A percentile compares a stretch with the other conserved stretches of the same genome.
These are phyloP conservation scores for Beauveria brongniartii DNA, from an alignment of 2,329 filamentous ascomycete genomes.

Conservation along the genomic window DNA sequence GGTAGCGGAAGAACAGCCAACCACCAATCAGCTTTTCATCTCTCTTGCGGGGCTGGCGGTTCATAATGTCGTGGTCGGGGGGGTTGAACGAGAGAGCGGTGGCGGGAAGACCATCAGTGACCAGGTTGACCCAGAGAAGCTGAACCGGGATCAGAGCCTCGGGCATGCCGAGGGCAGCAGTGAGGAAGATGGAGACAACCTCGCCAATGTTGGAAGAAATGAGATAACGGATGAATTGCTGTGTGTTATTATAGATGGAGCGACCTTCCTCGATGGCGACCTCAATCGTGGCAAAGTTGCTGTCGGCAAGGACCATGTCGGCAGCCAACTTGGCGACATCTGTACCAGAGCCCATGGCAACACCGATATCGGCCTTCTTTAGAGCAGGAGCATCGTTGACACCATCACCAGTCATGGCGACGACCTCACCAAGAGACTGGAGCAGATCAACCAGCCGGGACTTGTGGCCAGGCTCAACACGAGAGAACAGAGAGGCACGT, in stretches of 20 bases:
- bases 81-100: conserved; percentile 98
- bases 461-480: conserved; percentile 93
- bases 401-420: conserved; percentile 98
- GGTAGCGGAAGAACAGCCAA: conserved; percentile 96
- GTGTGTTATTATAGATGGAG: conserved; percentile 99
- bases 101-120: conserved; percentile 92
- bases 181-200: conserved; percentile 97
- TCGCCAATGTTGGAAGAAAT: conserved; percentile 99
- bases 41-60: conserved; percentile 78
- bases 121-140: conserved; percentile 96
- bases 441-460: conserved; percentile 95
- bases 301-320: conserved; percentile 97
- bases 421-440: conserved; percentile 85
- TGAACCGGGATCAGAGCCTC: conserved; percentile 96
- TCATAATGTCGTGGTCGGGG: conserved; percentile 98
- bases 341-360: conserved; percentile 96
- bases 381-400: conserved; percentile 96
- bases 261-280: conserved; percentile 93
- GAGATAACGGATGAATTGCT: conserved; percentile 98
- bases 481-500: conserved; percentile 84
- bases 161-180: conserved; percentile 91
- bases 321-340: conserved; percentile 94
- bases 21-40: conserved; percentile 88
- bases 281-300: conserved; percentile 98
- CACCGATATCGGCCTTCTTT: conserved; percentile 98